Evolutionary conservation across 2,329 filamentous ascomycete genomes (phyloP).

Genomic region (Penicillium sp.): DNA sequence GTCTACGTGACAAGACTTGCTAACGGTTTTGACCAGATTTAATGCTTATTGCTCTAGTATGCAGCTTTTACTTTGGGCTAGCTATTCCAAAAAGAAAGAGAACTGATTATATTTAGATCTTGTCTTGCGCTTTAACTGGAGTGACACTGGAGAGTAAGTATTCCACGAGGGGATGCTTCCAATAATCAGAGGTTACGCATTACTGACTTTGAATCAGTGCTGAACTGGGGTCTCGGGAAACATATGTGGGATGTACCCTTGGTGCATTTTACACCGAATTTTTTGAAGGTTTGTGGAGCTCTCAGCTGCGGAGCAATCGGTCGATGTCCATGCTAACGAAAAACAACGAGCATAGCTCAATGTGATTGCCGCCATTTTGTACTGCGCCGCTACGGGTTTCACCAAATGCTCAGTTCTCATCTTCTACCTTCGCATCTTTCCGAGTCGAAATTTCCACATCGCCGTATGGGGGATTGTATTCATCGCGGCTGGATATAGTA

Average conservation of each 20-base stretch:
- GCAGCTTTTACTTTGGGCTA: constrained; percentile 4
- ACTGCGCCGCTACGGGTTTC: constrained; percentile 34
- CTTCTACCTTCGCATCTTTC: constrained; percentile 35
- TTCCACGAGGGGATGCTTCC: too few relatives aligned
- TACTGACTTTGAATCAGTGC: constrained; percentile 18
- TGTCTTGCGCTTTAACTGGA: constrained; percentile 26
- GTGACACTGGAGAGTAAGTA: constrained; percentile 30
- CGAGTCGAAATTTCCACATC: constrained; percentile 28
- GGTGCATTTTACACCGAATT: constrained; percentile 23
- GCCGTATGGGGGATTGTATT: constrained; percentile 29
- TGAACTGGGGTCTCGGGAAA: constrained; percentile 32
- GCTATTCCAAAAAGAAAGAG: too few relatives aligned
- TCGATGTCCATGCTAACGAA: not conserved
- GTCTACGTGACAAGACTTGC: not conserved
- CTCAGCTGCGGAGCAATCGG: not conserved
- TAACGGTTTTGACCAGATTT: constrained; percentile 5
- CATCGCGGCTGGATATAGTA: constrained; percentile 30
- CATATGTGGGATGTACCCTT: constrained; percentile 36
- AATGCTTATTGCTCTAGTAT: constrained; percentile 30
- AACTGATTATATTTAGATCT: constrained; percentile 14
- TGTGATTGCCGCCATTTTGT: constrained; percentile 34
- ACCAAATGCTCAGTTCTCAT: constrained; percentile 38
- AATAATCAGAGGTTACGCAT: not conserved
- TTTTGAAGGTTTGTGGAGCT: constrained; percentile 24
- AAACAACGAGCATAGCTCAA: constrained; percentile 24